Evolutionary conservation across 2,329 filamentous ascomycete species (phyloP).

Genomic region (Tolypocladium capitatum): DNA sequence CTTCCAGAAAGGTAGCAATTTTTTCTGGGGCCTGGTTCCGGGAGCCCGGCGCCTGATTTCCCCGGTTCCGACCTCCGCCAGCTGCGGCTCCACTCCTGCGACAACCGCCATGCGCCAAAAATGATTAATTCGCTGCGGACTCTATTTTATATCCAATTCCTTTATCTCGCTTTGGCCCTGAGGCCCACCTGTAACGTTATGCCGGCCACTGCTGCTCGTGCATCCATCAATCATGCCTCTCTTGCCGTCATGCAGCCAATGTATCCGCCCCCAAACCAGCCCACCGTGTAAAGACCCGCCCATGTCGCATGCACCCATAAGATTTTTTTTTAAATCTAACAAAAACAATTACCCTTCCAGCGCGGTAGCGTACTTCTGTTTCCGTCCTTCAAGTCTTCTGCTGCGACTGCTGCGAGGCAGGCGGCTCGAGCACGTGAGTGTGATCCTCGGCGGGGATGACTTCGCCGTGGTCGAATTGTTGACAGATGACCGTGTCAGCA

Average conservation of each 20-base stretch:
- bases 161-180: not conserved
- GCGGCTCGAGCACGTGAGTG: constrained; percentile 72
- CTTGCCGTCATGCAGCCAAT: not conserved
- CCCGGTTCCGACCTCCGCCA: constrained; percentile 17
- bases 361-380: not conserved
- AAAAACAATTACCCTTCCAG: not conserved
- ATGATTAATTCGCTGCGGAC: not conserved
- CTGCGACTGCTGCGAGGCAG: constrained; percentile 27
- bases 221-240: not conserved
- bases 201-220: not conserved
- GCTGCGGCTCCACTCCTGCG: too few relatives aligned
- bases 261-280: not conserved
- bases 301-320: not conserved
- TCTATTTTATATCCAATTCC: not conserved
- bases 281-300: not conserved
- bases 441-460: constrained; percentile 66
- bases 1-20: constrained; percentile 27
- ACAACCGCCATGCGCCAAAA: too few relatives aligned
- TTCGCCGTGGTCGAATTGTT: constrained; percentile 57
- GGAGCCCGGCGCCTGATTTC: constrained; percentile 17
- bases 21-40: constrained; percentile 14
- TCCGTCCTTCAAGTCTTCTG: constrained; percentile 7
- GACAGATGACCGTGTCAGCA: constrained; percentile 69
- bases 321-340: too few relatives aligned
- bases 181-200: not conserved